Evolutionary conservation across 2,329 filamentous ascomycete genomes (phyloP), one percentile per base, ranked within the genome.

Genomic region (Plenodomus tracheiphilus): DNA sequence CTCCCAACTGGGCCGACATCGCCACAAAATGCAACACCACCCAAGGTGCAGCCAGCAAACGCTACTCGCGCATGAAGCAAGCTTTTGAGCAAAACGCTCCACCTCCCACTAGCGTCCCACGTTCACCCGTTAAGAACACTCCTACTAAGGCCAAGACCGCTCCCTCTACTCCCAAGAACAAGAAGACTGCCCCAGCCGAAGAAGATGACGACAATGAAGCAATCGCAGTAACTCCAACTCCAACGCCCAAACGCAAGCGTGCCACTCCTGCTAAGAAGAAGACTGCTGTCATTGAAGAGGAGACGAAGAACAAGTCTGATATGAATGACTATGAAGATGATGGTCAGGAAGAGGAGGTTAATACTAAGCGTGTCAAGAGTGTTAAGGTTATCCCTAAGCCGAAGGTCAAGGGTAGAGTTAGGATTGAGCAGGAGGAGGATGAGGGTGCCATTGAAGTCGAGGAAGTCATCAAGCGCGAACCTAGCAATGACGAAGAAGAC

Each of bases 51-150:
- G 66, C 65, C 2, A 54, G 58, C 0, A 71, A 71, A 59, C 68
- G 68, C 13, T 72, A 64, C 34, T 61, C 58, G 0, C 63, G 69
- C 13, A 61, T 71, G 46, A 72, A 71, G 47, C 46, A 59, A 19
- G 58, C 61, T 1, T 65, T 66, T 17, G 65, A 71, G 37, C 49
- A 50, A 1, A 61, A 57, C 3, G 56, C 44, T 1, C 49, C 42
- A 3, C 35, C 43, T 11, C 54, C 58, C 3, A 16, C 37, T 10
- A 28, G n/a, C n/a, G n/a, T n/a, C n/a, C n/a, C n/a, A n/a, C n/a
- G n/a, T 13, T 28, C 39, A 2, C 36, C 35, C n/a, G 28, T 18
- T 2, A 47, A 46, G 43, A 19, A 53, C 10, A 53, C 45, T 16
- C 19, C 22, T 6, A 47, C 53, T 2, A 46, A 49, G 2, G 51